Evolutionary conservation across 2,329 filamentous ascomycete species (phyloP), one percentile per base, ranked within the genome.

Genomic region (Clarireedia monteithiana): DNA sequence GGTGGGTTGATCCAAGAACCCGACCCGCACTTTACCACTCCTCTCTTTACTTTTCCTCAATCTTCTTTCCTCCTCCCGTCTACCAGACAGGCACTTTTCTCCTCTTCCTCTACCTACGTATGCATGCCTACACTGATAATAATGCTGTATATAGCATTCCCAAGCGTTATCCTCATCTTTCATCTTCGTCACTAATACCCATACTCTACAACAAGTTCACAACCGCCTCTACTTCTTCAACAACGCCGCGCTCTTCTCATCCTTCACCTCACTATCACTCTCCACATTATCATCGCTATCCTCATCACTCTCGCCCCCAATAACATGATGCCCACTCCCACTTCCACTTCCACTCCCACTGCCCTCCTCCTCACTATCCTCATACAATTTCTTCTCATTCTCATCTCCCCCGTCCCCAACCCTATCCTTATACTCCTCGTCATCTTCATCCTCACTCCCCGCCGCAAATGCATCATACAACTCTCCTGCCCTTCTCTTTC

Each of bases 401-500:
- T 69, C 64, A 51, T 67, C 63, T 39, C 76, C 75, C 14, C 74
- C 74, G 36, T 75, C 75, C 17, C 38, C 38, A 40, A 40, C 38
- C 38, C 14, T 17, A 45, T 45, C 42, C 10, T 17, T 45, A 26
- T 45, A 45, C 9, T 58, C 60, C 56, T 77, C 74, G 10, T 73
- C 70, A 50, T 67, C 67, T 45, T 89, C 87, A 56, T 94, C 91
- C 57, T 92, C 92, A 59, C 81, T 84, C 52, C 91, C 92, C 15
- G 89, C 91, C 0, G 94, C 94, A 77, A 99, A 99, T 4, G 94
- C 94, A 75, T 99, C 94, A 70, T 99, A 99, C 46, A 99, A 75
- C 74, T 97, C 92, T 27, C 92, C 91, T 2, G 90, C 94, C 20
- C 89, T 76, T 62, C 76, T 69, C 70, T 72, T 78, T 64, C 69